phyloP scores from a whole-genome alignment of 2,329 filamentous ascomycete species.

The Scedosporium boydii region DNA sequence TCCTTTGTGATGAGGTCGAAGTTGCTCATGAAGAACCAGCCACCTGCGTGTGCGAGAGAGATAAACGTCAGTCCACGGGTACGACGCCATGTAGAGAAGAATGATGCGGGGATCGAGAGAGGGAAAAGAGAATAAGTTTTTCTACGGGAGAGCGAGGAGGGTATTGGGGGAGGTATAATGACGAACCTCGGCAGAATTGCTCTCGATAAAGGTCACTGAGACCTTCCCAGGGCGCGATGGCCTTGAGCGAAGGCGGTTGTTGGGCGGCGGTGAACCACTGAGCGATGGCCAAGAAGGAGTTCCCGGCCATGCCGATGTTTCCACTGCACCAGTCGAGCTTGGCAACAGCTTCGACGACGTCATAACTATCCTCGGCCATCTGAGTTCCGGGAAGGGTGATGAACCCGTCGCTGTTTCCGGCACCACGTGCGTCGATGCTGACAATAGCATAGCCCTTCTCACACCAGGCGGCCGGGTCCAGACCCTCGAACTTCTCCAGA shows the following conservation, averaged over 20 bases:
- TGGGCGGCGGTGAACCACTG: constrained; percentile 15
- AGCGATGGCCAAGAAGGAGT: constrained; percentile 17
- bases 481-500: constrained; percentile 16
- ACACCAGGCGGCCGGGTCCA: constrained; percentile 18
- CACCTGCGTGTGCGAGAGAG: constrained; percentile 22
- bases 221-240: constrained; percentile 30
- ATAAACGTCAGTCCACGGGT: not conserved
- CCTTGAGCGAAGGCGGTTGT: constrained; percentile 13
- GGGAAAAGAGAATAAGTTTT: constrained; percentile 8
- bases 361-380: constrained; percentile 18
- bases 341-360: constrained; percentile 18
- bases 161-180: too few relatives aligned
- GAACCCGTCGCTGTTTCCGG: constrained; percentile 12
- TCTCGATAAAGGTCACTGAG: constrained; percentile 11
- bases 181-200: constrained; percentile 3
- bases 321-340: constrained; percentile 21
- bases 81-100: too few relatives aligned
- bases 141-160: not conserved
- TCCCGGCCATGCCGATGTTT: constrained; percentile 21
- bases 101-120: too few relatives aligned
- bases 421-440: constrained; percentile 23
- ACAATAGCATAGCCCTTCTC: constrained; percentile 23
- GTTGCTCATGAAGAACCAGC: constrained; percentile 26
- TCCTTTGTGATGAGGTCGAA: constrained; percentile 30
- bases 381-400: constrained; percentile 11